Evolutionary conservation across 2,329 filamentous ascomycete genomes (phyloP).

Genomic region (Fusarium guadeloupense): DNA sequence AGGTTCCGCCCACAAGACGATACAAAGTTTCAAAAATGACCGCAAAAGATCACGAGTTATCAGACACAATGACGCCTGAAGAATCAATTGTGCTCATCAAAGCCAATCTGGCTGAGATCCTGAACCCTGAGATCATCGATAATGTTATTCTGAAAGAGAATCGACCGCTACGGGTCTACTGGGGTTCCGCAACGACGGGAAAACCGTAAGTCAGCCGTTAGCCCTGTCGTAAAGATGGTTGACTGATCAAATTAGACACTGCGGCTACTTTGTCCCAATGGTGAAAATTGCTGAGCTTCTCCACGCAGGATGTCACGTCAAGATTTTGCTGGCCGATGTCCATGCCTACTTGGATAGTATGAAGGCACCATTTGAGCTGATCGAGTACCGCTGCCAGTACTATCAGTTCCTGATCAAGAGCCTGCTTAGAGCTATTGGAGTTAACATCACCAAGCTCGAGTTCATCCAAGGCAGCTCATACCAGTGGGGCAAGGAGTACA

Average conservation of each 20-base stretch:
- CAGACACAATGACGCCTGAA: not conserved
- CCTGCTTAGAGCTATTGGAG: not conserved
- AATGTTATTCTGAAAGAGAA: not conserved
- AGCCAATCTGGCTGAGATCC: not conserved
- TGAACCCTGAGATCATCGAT: not conserved
- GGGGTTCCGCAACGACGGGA: conserved; percentile 3
- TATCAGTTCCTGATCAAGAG: not conserved
- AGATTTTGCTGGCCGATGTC: not conserved
- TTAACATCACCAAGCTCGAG: not conserved
- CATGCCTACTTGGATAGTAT: not conserved
- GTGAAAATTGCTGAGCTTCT: conserved; percentile 2
- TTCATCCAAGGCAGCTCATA: conserved; percentile 1
- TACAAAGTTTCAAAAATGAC: too few species aligned
- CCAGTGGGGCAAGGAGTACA: not conserved
- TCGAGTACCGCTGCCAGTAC: not conserved
- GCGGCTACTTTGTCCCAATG: conserved; percentile 3
- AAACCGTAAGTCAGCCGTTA: not conserved
- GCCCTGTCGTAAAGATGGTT: not conserved
- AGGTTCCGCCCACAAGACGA: too few species aligned
- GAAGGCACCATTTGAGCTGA: accelerated
- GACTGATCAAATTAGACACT: not conserved
- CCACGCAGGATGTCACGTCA: not conserved
- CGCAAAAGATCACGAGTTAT: too few species aligned
- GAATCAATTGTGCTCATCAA: not conserved
- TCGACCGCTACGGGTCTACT: not conserved